phyloP scores from a whole-genome alignment of 164 flowering plant species.

The Piper longum region DNA sequence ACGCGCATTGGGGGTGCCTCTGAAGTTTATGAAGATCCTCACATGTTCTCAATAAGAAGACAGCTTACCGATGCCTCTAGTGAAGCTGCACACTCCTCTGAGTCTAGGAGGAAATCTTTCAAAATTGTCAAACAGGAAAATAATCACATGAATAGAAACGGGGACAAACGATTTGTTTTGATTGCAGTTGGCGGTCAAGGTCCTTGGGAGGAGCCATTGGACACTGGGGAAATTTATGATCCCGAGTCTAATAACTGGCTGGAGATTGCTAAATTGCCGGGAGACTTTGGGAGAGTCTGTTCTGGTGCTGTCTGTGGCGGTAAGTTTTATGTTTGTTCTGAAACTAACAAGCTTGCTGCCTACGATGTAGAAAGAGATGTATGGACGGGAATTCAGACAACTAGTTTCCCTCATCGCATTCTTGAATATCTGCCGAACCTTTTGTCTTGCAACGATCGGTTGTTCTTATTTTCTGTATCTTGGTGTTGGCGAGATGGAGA shows the following conservation, averaged over 20 bases:
- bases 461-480: constrained; percentile 90
- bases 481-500: constrained; percentile 92
- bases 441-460: constrained; percentile 40
- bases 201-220: constrained; percentile 78
- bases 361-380: constrained; percentile 71
- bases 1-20: constrained; percentile 59
- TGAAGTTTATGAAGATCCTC: constrained; percentile 95
- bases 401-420: constrained; percentile 67
- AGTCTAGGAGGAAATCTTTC: constrained; percentile 24
- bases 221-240: constrained; percentile 87
- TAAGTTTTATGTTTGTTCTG: constrained; percentile 76
- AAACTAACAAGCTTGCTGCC: constrained; percentile 62
- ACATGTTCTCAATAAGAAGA: constrained; percentile 74
- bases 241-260: constrained; percentile 69
- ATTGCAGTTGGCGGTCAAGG: constrained; percentile 90
- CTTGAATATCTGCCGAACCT: constrained; percentile 78
- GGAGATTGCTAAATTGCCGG: constrained; percentile 60
- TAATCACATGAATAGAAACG: constrained; percentile 21
- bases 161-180: constrained; percentile 40
- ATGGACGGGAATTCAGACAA: constrained; percentile 62
- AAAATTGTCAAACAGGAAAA: constrained; percentile 26
- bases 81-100: constrained; percentile 27
- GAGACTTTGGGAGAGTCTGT: constrained; percentile 67
- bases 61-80: constrained; percentile 32
- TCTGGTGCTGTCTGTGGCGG: constrained; percentile 66